Conservation (phyloP, 257 asterid species). For the Ballota nigra region DNA sequence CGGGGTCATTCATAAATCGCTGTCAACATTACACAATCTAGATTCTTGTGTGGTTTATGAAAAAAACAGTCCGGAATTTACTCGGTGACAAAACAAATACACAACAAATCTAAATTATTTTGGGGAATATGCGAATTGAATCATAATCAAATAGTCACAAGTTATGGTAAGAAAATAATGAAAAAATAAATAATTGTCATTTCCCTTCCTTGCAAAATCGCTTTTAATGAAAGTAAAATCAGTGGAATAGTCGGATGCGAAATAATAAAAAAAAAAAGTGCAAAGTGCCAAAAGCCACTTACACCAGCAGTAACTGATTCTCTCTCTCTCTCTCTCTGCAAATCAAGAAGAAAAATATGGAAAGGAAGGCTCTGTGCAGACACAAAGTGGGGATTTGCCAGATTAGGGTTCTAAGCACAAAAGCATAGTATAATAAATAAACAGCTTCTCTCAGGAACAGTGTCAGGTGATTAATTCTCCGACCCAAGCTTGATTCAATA, state of each 20-base stretch:
- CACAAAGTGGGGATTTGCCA: constrained; percentile 48
- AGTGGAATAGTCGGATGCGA: background rate
- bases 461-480: constrained; percentile 52
- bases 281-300: constrained; percentile 25
- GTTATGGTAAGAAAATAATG: too few species aligned
- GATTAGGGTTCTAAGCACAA: constrained; percentile 42
- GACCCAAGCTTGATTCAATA: constrained; percentile 30
- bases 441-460: constrained; percentile 26
- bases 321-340: constrained; percentile 25
- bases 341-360: constrained; percentile 23
- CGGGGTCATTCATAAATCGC: too few species aligned
- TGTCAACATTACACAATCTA: too few species aligned
- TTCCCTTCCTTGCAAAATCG: constrained; percentile 1
- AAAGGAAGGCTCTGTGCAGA: constrained; percentile 37
- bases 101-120: too few species aligned
- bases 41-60: too few species aligned
- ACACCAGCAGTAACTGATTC: constrained; percentile 29
- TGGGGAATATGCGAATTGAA: too few species aligned
- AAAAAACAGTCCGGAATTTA: too few species aligned
- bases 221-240: constrained; percentile 1
- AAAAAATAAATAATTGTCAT: background rate
- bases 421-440: constrained; percentile 16
- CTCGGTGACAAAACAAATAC: too few species aligned
- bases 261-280: background rate
- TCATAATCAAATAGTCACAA: too few species aligned